These are phyloP conservation scores for Epicoccum sorghinum DNA, from an alignment of 2,329 filamentous ascomycete genomes.

Conservation along the genomic window DNA sequence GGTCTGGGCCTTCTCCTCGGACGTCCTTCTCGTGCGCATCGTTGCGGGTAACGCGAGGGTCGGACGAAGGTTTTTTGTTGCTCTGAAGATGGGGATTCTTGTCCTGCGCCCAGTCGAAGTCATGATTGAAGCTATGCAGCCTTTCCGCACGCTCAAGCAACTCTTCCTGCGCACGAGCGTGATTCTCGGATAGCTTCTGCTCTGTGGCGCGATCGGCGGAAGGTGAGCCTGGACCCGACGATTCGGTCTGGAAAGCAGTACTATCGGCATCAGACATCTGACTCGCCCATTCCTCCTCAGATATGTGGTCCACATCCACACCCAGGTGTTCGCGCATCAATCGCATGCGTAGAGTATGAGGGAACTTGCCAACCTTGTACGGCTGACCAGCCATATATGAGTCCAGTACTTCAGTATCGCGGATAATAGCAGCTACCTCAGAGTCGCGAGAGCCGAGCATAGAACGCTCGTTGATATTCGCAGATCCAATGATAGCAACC, in stretches of 20 bases:
- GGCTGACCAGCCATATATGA: conserved; percentile 90
- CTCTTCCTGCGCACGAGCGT: conserved; percentile 59
- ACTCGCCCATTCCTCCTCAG: conserved; percentile 44
- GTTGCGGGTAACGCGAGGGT: conserved; percentile 66
- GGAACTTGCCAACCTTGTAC: conserved; percentile 89
- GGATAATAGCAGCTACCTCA: conserved; percentile 85
- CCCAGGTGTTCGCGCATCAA: conserved; percentile 97
- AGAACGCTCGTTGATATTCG: conserved; percentile 97
- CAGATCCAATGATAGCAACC: conserved; percentile 91
- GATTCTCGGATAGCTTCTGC: conserved; percentile 48
- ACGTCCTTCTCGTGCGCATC: conserved; percentile 74
- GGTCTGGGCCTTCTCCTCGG: conserved; percentile 76
- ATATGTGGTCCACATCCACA: conserved; percentile 88
- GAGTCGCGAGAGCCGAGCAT: conserved; percentile 93
- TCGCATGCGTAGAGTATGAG: conserved; percentile 88
- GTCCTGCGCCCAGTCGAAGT: conserved; percentile 67
- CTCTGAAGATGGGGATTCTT: conserved; percentile 63
- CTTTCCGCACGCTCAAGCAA: conserved; percentile 62
- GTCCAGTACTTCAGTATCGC: conserved; percentile 90
- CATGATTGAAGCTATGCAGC: conserved; percentile 75
- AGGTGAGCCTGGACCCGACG: conserved; percentile 42
- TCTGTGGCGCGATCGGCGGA: conserved; percentile 44
- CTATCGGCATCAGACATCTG: conserved; percentile 66
- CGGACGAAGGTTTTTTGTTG: conserved; percentile 61
- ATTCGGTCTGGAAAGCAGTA: conserved; percentile 59